Percentiles rank a stretch among this genome's conserved stretches.
phyloP scores from a whole-genome alignment of 495 filamentous ascomycete species.

The Talaromyces borbonicus region DNA sequence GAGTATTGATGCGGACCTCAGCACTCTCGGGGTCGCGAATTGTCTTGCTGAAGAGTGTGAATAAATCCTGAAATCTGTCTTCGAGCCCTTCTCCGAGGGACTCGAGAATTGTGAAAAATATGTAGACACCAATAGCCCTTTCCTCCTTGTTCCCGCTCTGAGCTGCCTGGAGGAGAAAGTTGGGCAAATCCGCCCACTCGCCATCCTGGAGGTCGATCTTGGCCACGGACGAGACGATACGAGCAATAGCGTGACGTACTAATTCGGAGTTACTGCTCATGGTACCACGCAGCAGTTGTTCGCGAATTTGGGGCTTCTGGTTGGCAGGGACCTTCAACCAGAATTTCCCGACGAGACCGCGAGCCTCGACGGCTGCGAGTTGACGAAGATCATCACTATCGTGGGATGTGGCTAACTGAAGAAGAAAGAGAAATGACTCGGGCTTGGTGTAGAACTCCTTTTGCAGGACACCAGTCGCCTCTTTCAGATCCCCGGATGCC shows the following conservation, averaged over 20 bases:
- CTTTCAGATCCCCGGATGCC: slow-evolving; percentile 56
- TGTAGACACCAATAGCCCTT: slow-evolving; percentile 84
- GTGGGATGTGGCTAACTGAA: slow-evolving; percentile 75
- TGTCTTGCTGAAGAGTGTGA: slow-evolving; percentile 75
- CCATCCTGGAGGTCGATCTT: slow-evolving; percentile 76
- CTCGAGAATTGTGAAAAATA: slow-evolving; percentile 86
- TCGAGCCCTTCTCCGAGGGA: slow-evolving; percentile 68
- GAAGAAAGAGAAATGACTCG: slow-evolving; percentile 67
- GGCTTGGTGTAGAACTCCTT: slow-evolving; percentile 86
- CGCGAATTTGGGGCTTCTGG: slow-evolving; percentile 68
- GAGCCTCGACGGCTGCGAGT: slow-evolving; percentile 79
- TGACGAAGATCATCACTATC: slow-evolving; percentile 65
- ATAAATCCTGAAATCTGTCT: slow-evolving; percentile 66
- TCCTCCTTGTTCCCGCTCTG: slow-evolving; percentile 61
- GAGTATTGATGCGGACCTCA: slow-evolving; percentile 88
- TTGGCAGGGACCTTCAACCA: slow-evolving; percentile 55
- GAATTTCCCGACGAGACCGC: slow-evolving; percentile 73
- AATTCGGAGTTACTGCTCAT: slow-evolving; percentile 64
- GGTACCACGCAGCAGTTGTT: slow-evolving; percentile 71
- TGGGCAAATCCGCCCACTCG: slow-evolving; percentile 76
- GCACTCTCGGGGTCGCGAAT: slow-evolving; percentile 84
- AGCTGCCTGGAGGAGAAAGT: slow-evolving; percentile 62
- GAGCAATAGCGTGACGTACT: slow-evolving; percentile 76
- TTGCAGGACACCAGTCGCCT: slow-evolving; percentile 79
- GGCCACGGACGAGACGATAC: slow-evolving; percentile 79